Evolutionary conservation across 2,329 filamentous ascomycete genomes (phyloP), one percentile per base, ranked within the genome.

Genomic region (Nakataea oryzae): DNA sequence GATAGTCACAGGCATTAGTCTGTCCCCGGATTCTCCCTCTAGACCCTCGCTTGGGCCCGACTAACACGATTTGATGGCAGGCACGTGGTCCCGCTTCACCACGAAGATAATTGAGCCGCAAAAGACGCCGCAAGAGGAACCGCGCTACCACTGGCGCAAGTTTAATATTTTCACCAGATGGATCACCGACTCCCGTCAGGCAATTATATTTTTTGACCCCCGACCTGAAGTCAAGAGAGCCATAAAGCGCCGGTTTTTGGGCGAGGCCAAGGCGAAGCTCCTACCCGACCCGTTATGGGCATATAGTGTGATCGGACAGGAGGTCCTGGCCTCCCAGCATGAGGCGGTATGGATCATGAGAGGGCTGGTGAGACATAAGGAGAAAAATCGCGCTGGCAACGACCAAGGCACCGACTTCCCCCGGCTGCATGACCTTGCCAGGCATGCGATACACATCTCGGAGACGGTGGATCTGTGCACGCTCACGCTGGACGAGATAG

Each of bases 371-470:
- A 68, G 78, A 3, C 58, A 3, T 0, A 70, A 72, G 2, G 58
- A 59, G 27, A 50, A 47, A 24, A 12, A 17, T 3, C 29, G 41
- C 30, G 41, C 21, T n/a, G 9, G 7, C 3, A 50, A 17, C n/a
- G 13, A 29, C 24, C 34, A 47, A n/a, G 17, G 24, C 3, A 12
- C 34, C 32, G 13, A 59, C 41, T 54, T 59, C 41, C 58, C 32
- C 9, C 30, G 13, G 24, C 41, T 59, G 58, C 58, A 59, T 32
- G 58, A 54, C 58, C 58, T 56, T n/a, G 71, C 76, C 0, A 67
- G 78, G 1, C 78, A 81, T 58, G 73, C 74, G 0, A 75, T 78
- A 21, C 78, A 81, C 63, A 73, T 78, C 2, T 71, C 68, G 0
- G 79, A 81, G 59, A 78, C 76, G 0, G 69, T 80, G 0, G 70